Percentiles rank a stretch among this genome's conserved stretches.
Evolutionary conservation across 441 rosid species (phyloP).

Genomic region (Corymbia citriodora): DNA sequence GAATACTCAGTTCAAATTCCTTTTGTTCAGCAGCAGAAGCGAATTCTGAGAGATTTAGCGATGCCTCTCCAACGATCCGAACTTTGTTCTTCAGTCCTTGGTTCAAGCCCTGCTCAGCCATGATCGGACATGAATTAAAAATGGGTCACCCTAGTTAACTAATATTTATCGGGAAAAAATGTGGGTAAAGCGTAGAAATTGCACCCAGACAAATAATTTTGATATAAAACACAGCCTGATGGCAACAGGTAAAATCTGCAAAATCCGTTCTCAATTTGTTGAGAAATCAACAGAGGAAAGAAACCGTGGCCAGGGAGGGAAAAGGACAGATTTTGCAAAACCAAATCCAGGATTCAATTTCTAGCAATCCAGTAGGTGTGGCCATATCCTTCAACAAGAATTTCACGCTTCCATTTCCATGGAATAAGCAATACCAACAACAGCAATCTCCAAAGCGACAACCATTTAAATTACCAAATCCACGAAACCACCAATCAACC

Average conservation of each 20-base stretch:
- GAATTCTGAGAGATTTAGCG: slow-evolving; percentile 72
- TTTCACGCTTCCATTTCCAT: background rate
- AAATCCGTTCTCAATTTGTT: background rate
- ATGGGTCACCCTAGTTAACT: background rate
- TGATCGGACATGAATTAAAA: background rate
- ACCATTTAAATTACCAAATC: background rate
- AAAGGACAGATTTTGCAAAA: background rate
- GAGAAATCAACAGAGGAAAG: background rate
- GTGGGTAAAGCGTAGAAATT: background rate
- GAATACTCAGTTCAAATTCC: slow-evolving; percentile 65
- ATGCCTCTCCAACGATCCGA: slow-evolving; percentile 52
- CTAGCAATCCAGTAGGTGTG: background rate
- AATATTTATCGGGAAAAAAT: background rate
- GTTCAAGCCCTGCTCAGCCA: slow-evolving; percentile 41
- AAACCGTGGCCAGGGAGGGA: background rate
- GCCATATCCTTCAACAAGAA: background rate
- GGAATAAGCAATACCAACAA: background rate
- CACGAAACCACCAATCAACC: background rate
- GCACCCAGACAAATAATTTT: background rate
- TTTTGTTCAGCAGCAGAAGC: slow-evolving; percentile 59
- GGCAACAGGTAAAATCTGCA: background rate
- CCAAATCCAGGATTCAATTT: background rate
- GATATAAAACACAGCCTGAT: background rate
- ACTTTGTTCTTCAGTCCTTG: slow-evolving; percentile 65
- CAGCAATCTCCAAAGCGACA: background rate